Evolutionary conservation across 1,284 basidiomycete species (phyloP).

Genomic region (Ceratobasidium sp.): DNA sequence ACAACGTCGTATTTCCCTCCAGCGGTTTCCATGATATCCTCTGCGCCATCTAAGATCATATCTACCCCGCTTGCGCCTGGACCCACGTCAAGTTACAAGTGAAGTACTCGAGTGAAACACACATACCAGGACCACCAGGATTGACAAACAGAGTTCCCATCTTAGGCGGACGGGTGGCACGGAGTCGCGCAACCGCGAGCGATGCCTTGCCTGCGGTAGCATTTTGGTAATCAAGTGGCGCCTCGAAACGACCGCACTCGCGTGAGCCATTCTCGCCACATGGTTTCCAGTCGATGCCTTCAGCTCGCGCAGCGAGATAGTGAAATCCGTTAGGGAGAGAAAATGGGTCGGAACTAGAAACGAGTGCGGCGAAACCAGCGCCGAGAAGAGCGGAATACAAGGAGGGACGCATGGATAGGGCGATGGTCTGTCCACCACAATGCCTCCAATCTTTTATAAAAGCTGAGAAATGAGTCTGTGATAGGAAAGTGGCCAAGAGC

Average conservation of each 20-base stretch:
- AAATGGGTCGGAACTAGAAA: slow-evolving; percentile 4
- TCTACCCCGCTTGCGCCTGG: slow-evolving; percentile 14
- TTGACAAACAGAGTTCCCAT: slow-evolving; percentile 45
- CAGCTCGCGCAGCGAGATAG: not conserved
- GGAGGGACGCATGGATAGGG: not conserved
- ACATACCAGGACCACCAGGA: slow-evolving; percentile 37
- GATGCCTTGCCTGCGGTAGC: slow-evolving; percentile 27
- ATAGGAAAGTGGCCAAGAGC: too few relatives aligned
- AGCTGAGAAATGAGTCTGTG: not conserved
- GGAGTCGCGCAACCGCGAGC: slow-evolving; percentile 23
- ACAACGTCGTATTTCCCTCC: slow-evolving; percentile 42
- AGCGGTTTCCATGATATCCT: not conserved
- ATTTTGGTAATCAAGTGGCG: slow-evolving; percentile 45
- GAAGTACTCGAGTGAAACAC: not conserved
- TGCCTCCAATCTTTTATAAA: not conserved
- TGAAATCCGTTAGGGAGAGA: slow-evolving; percentile 1
- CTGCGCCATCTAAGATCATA: not conserved
- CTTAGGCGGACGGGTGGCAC: slow-evolving; percentile 8
- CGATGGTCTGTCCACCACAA: not conserved
- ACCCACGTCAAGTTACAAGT: not conserved
- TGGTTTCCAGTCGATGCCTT: slow-evolving; percentile 15
- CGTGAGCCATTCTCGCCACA: slow-evolving; percentile 15
- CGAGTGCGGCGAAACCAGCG: slow-evolving; percentile 10
- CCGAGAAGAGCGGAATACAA: not conserved
- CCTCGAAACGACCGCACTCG: slow-evolving; percentile 40